Conservation (phyloP, 2,329 filamentous ascomycete genomes). For the Nannizziopsis arthrosporioides region DNA sequence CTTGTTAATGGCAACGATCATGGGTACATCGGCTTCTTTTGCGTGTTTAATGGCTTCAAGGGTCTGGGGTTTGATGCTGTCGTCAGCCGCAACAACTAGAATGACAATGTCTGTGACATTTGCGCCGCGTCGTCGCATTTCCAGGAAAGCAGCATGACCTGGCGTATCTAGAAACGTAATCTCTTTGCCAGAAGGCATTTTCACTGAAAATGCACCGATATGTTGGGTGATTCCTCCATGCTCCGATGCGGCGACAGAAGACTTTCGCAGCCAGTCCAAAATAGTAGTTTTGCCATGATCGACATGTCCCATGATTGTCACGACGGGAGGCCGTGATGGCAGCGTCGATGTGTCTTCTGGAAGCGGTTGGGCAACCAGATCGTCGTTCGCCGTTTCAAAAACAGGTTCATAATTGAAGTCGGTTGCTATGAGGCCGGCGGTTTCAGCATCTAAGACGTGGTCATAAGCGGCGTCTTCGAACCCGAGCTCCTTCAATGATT, state of each 20-base stretch:
- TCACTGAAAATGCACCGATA: conserved; percentile 92
- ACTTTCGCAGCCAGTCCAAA: conserved; percentile 83
- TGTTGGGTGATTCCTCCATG: conserved; percentile 97
- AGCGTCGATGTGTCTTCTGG: conserved; percentile 57
- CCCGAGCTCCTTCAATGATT: conserved; percentile 69
- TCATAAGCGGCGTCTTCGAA: conserved; percentile 76
- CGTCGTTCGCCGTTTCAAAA: conserved; percentile 53
- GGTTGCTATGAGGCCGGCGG: conserved; percentile 75
- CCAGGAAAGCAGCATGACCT: conserved; percentile 87
- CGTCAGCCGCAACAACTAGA: conserved; percentile 88
- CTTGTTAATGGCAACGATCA: conserved; percentile 97
- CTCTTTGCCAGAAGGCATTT: conserved; percentile 69
- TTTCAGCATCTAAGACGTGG: conserved; percentile 81
- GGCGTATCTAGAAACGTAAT: conserved; percentile 97
- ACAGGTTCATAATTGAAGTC: conserved; percentile 88
- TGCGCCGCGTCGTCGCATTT: conserved; percentile 89
- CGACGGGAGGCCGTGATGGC: conserved; percentile 72
- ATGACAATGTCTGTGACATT: conserved; percentile 96
- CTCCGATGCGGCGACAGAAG: conserved; percentile 79
- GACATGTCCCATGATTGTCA: conserved; percentile 98
- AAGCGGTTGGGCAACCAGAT: conserved; percentile 59
- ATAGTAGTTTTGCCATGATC: conserved; percentile 98
- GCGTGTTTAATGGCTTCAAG: conserved; percentile 94
- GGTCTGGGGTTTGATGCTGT: conserved; percentile 95
- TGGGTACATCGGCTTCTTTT: conserved; percentile 71